Percentiles rank a stretch among this genome's conserved stretches.
Evolutionary conservation across 148 eudicot species (phyloP).

Genomic region (Rhododendron kiyosumense): DNA sequence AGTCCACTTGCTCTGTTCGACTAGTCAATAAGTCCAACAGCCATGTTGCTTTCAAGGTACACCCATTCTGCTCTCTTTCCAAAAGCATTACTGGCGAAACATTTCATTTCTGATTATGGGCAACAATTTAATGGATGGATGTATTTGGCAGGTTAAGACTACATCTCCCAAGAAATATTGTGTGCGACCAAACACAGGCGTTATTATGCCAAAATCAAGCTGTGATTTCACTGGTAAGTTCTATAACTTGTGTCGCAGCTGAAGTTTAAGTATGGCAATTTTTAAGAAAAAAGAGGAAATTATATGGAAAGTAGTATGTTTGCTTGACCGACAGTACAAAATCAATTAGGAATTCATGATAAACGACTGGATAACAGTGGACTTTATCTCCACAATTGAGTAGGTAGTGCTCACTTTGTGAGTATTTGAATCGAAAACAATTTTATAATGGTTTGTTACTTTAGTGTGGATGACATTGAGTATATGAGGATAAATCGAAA

Average conservation of each 20-base stretch:
- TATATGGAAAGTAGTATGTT: not conserved
- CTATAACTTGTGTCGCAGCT: not conserved
- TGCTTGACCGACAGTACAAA: not conserved
- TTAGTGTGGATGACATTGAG: not conserved
- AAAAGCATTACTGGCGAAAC: not conserved
- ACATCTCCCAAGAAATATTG: constrained; percentile 92
- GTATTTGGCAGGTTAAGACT: constrained; percentile 67
- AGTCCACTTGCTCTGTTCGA: constrained; percentile 57
- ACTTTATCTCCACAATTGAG: not conserved
- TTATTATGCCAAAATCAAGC: constrained; percentile 56
- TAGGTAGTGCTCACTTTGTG: not conserved
- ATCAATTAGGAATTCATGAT: not conserved
- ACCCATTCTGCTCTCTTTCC: not conserved
- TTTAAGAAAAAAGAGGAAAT: not conserved
- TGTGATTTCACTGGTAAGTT: constrained; percentile 70
- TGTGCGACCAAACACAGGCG: constrained; percentile 78
- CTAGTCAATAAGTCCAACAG: constrained; percentile 57
- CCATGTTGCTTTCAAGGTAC: constrained; percentile 89
- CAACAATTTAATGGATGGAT: not conserved
- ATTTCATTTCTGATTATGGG: not conserved
- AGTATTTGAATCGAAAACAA: not conserved
- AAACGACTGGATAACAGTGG: not conserved
- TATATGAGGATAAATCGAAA: not conserved
- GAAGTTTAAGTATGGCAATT: not conserved
- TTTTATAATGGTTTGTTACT: not conserved